These are phyloP conservation scores for Globisporangium megalacanthum DNA, from an alignment of 352 stramenopile species.

Conservation along the genomic window DNA sequence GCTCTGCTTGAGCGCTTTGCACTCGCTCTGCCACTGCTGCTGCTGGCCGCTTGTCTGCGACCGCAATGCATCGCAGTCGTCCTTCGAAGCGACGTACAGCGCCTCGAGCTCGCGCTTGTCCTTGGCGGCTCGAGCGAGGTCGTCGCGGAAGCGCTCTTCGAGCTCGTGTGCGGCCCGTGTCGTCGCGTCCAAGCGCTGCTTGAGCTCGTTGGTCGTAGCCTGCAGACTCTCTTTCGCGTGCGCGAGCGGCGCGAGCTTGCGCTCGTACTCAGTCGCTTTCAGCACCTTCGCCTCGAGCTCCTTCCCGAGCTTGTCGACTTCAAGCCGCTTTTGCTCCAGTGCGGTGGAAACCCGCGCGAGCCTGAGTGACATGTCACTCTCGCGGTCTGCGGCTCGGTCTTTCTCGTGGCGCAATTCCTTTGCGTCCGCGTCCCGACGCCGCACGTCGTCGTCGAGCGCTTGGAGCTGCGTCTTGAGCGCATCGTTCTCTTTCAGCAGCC, in stretches of 20 bases:
- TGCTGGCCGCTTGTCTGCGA: slow-evolving; percentile 33
- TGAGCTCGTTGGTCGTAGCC: slow-evolving; percentile 46
- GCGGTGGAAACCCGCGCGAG: slow-evolving; percentile 19
- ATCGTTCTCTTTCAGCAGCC: slow-evolving; percentile 45
- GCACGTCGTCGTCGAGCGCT: slow-evolving; percentile 42
- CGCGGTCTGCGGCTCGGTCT: slow-evolving; percentile 20
- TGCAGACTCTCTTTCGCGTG: slow-evolving; percentile 52
- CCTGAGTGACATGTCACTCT: slow-evolving; percentile 29
- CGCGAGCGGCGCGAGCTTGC: slow-evolving; percentile 43
- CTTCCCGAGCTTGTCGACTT: slow-evolving; percentile 45
- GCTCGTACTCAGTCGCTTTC: slow-evolving; percentile 48
- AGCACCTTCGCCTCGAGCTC: slow-evolving; percentile 43
- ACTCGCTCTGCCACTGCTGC: slow-evolving; percentile 41
- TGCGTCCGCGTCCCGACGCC: slow-evolving; percentile 30
- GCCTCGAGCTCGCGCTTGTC: slow-evolving; percentile 61
- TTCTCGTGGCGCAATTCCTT: slow-evolving; percentile 32
- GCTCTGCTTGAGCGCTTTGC: slow-evolving; percentile 35
- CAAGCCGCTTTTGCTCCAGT: slow-evolving; percentile 57
- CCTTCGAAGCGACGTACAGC: slow-evolving; percentile 34
- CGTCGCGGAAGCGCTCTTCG: slow-evolving; percentile 46
- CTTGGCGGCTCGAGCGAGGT: slow-evolving; percentile 32
- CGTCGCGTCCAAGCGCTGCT: slow-evolving; percentile 47
- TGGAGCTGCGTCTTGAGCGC: slow-evolving; percentile 29
- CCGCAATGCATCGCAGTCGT: slow-evolving; percentile 39
- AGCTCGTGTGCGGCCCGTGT: slow-evolving; percentile 38